Evolutionary conservation across 2,329 filamentous ascomycete genomes (phyloP).

Genomic region (Emergomyces orientalis): DNA sequence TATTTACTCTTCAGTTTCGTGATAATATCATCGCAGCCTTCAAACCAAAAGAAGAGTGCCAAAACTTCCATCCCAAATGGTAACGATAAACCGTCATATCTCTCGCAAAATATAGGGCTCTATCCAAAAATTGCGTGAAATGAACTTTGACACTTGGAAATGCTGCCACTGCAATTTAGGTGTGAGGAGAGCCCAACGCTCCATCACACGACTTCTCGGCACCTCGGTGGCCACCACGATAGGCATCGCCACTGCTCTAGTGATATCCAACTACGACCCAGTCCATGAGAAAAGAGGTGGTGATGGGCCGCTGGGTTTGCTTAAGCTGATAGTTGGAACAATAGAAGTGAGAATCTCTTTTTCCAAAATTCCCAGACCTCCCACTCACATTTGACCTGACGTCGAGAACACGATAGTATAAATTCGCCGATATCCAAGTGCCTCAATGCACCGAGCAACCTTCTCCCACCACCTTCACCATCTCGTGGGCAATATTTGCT

Average conservation of each 20-base stretch:
- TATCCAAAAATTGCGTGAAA: neutral
- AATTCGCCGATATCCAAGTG: neutral
- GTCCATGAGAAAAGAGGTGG: neutral
- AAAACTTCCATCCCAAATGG: neutral
- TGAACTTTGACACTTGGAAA: neutral
- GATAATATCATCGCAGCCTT: neutral
- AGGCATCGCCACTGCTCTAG: neutral
- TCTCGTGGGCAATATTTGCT: neutral
- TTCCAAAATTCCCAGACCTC: neutral
- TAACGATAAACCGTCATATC: neutral
- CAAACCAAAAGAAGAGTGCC: neutral
- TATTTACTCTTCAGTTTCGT: neutral
- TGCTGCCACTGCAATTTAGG: neutral
- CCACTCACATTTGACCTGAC: neutral
- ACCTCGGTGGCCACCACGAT: neutral
- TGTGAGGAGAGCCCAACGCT: neutral
- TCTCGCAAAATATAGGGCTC: too few relatives aligned
- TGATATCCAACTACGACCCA: slow-evolving; percentile 1
- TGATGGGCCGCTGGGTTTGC: neutral
- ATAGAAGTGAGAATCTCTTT: neutral
- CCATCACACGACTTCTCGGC: neutral
- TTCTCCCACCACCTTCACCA: neutral
- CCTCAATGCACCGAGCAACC: neutral
- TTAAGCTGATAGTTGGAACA: neutral
- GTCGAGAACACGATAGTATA: neutral